These are phyloP conservation scores for Aspergillus neotritici DNA, from an alignment of 2,329 filamentous ascomycete genomes.

Conservation along the genomic window DNA sequence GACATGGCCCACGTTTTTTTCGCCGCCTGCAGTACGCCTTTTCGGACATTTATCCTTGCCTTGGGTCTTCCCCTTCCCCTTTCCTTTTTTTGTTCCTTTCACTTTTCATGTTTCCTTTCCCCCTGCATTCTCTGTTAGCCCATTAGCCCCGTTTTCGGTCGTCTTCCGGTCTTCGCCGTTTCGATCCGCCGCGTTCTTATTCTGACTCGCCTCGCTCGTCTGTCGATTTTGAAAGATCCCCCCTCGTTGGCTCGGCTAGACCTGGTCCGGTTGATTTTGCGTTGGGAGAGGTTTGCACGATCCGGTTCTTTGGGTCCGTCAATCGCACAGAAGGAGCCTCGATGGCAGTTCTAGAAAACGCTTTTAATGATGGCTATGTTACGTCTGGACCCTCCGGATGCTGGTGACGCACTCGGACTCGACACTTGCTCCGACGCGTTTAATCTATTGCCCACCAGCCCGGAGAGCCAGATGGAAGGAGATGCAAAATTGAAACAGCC, in stretches of 20 bases:
- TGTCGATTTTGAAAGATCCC: slow-evolving; percentile 9
- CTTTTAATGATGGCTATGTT: slow-evolving; percentile 32
- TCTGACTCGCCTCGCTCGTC: slow-evolving; percentile 13
- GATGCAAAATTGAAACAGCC: slow-evolving; percentile 28
- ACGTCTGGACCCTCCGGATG: slow-evolving; percentile 24
- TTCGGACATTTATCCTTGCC: slow-evolving; percentile 29
- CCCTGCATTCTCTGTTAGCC: slow-evolving; percentile 34
- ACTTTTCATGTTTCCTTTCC: slow-evolving; percentile 3
- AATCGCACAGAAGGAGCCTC: slow-evolving; percentile 15
- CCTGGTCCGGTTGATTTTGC: neutral
- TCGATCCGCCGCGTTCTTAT: slow-evolving; percentile 26
- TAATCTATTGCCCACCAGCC: slow-evolving; percentile 14
- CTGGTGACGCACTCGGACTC: slow-evolving; percentile 13
- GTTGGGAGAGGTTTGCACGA: slow-evolving; percentile 3
- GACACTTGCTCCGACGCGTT: slow-evolving; percentile 9
- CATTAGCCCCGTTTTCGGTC: slow-evolving; percentile 31
- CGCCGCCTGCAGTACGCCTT: slow-evolving; percentile 27
- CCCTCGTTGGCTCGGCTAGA: slow-evolving; percentile 14
- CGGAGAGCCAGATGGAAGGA: slow-evolving; percentile 26
- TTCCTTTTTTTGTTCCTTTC: slow-evolving; percentile 19
- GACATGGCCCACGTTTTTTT: slow-evolving; percentile 21
- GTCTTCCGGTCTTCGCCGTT: slow-evolving; percentile 28
- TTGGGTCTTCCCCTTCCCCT: slow-evolving; percentile 24
- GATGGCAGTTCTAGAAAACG: slow-evolving; percentile 27
- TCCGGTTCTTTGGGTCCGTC: slow-evolving; percentile 13